Evolutionary conservation across 768 basidiomycete species (phyloP), one percentile per base, ranked within the genome.

Genomic region (Boletellus ananiceps): DNA sequence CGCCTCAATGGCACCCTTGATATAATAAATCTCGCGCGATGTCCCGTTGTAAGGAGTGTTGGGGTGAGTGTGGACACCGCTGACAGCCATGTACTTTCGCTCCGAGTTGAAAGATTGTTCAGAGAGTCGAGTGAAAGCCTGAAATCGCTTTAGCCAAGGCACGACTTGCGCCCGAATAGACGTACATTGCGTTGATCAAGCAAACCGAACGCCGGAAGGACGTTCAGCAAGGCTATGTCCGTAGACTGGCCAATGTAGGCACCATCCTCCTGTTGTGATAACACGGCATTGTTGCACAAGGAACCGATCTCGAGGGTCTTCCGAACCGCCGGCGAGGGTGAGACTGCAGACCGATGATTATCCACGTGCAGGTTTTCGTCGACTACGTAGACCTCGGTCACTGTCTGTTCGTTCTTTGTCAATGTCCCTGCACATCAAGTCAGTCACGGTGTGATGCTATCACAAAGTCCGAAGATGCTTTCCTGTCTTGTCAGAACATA

Each of bases 401-500:
- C 91, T 0, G 93, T 96, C 73, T 95, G 93, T 59, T 96, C 93
- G 67, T 98, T 98, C 68, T 84, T 93, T 1, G 94, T 98, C 52
- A 97, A 69, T 0, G 94, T 98, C 16, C 93, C 91, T 77, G 47
- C 21, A 47, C 8, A 13, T 31, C 42, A 34, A 46, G 31, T 56
- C 45, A 53, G 37, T 41, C 19, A 16, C 4, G 25, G 18, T 36
- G 35, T 7, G 38, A 38, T 7, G 21, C 32, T 12, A 12, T 38
- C 15, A 0, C 36, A 8, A 32, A 11, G 9, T 27, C 13, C 2
- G 19, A 18, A 8, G 56, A 9, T 11, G 8, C 77, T 44, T 56
- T 83, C 91, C 93, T 39, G 95, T 97, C 70, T 97, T 98, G 69
- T 97, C 94, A 3, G 93, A 93, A 62, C 94, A 98, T 54, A 98